phyloP scores from a whole-genome alignment of 345 rosid species.

The Streptanthus diversifolius region DNA sequence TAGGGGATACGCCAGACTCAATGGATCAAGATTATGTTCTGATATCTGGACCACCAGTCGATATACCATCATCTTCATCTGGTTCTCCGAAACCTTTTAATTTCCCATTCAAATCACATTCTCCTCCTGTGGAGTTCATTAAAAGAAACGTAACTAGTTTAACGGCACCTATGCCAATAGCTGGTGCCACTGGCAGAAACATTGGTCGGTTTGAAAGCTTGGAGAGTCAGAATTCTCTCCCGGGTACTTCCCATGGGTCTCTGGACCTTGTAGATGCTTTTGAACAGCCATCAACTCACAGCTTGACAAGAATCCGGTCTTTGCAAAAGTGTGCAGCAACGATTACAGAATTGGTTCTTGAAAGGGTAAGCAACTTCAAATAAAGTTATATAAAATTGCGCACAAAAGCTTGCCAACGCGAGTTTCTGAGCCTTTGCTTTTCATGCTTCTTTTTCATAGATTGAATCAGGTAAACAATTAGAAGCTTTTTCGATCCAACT shows the following conservation, averaged over 20 bases:
- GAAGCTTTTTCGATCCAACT: conserved; percentile 96
- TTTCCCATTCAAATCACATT: conserved; percentile 48
- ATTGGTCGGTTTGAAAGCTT: conserved; percentile 51
- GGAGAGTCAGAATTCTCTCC: conserved; percentile 60
- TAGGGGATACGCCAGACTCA: conserved; percentile 62
- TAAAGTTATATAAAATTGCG: background rate
- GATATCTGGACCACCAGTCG: conserved; percentile 84
- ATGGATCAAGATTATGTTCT: conserved; percentile 94
- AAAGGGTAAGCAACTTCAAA: conserved; percentile 45
- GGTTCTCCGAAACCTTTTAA: conserved; percentile 53
- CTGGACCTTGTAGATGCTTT: conserved; percentile 56
- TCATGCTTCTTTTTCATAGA: conserved; percentile 41
- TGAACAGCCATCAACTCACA: conserved; percentile 67
- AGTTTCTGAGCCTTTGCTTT: conserved; percentile 2
- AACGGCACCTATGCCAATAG: conserved; percentile 67
- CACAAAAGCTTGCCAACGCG: background rate
- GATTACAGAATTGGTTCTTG: conserved; percentile 59
- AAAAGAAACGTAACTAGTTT: conserved; percentile 32
- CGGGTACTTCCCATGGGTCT: conserved; percentile 78
- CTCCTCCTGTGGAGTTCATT: conserved; percentile 42
- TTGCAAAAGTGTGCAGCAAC: conserved; percentile 71
- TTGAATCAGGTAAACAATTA: conserved; percentile 47
- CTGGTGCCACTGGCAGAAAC: conserved; percentile 43
- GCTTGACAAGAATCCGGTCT: conserved; percentile 73
- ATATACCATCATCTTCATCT: conserved; percentile 53